Percentiles rank a stretch among this genome's conserved stretches.
Evolutionary conservation across 495 filamentous ascomycete species (phyloP).

Genomic region (Aspergillus sclerotiicarbonarius): DNA sequence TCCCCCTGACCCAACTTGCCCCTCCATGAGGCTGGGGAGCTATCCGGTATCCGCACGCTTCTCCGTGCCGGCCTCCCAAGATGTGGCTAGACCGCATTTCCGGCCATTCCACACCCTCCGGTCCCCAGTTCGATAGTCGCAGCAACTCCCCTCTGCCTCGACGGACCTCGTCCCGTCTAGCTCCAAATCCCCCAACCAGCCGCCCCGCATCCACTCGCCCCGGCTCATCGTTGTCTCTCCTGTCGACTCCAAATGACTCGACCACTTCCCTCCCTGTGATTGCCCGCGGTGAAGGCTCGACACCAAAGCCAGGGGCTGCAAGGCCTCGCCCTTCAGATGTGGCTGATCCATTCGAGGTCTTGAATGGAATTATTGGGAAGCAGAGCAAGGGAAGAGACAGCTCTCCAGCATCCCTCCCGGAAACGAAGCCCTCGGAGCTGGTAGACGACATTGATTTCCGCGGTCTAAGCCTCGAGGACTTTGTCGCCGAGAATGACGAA

Average conservation of each 20-base stretch:
- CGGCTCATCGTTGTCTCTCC: constrained; percentile 65
- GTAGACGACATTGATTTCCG: constrained; percentile 75
- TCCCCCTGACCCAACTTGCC: not conserved
- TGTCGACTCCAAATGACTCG: constrained; percentile 65
- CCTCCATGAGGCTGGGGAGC: constrained; percentile 9
- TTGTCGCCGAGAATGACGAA: constrained; percentile 50
- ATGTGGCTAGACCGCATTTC: constrained; percentile 93
- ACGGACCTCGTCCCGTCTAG: constrained; percentile 51
- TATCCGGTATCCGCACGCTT: constrained; percentile 15
- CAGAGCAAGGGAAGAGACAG: constrained; percentile 24
- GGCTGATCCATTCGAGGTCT: constrained; percentile 68
- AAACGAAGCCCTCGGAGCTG: constrained; percentile 43
- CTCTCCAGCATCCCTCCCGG: not conserved
- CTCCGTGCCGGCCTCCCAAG: constrained; percentile 18
- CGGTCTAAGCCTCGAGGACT: constrained; percentile 69
- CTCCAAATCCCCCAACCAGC: constrained; percentile 40
- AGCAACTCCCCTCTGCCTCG: constrained; percentile 69
- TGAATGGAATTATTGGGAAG: constrained; percentile 68
- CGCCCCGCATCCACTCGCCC: constrained; percentile 62
- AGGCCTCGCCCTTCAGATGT: constrained; percentile 51
- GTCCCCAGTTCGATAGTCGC: constrained; percentile 60
- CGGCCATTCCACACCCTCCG: constrained; percentile 63
- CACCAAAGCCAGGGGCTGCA: constrained; percentile 54
- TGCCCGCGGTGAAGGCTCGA: constrained; percentile 63
- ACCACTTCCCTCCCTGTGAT: constrained; percentile 66